These are phyloP conservation scores for Rhynchospora tenuis DNA, from an alignment of 176 grass and related monocot species.

Conservation along the genomic window DNA sequence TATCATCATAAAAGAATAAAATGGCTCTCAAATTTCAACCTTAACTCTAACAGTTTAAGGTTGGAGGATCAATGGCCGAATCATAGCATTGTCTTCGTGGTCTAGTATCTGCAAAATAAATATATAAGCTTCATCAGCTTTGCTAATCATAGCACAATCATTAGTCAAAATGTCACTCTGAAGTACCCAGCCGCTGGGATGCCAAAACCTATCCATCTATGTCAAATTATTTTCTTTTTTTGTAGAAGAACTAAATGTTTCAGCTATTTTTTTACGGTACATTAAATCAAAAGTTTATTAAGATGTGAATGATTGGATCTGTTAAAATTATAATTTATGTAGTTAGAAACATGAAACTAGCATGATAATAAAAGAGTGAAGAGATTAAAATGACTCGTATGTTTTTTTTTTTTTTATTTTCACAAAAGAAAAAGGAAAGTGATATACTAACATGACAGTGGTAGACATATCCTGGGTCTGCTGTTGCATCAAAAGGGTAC, in stretches of 20 bases:
- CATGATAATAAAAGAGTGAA: not conserved
- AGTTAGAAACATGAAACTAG: not conserved
- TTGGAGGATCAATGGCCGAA: slow-evolving; percentile 28
- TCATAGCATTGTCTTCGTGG: slow-evolving; percentile 35
- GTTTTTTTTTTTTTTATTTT: not conserved
- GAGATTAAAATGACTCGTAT: not conserved
- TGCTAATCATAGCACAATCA: not conserved
- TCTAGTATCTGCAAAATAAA: slow-evolving; percentile 26
- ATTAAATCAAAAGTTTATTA: not conserved
- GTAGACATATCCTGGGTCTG: slow-evolving; percentile 28
- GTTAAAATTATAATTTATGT: not conserved
- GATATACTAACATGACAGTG: slow-evolving; percentile 27
- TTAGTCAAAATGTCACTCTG: not conserved
- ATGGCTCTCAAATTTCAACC: not conserved
- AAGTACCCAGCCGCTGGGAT: not conserved
- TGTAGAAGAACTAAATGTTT: not conserved
- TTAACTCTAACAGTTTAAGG: not conserved
- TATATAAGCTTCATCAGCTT: not conserved
- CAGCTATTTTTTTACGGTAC: not conserved
- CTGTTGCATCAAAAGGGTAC: slow-evolving; percentile 26
- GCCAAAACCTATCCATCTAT: not conserved
- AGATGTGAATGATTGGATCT: not conserved
- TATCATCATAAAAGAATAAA: not conserved
- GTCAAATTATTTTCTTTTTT: too few species aligned
- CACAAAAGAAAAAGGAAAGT: not conserved